These are phyloP conservation scores for Paracoccidioides lutzii DNA, from an alignment of 2,329 filamentous ascomycete genomes.

Conservation along the genomic window DNA sequence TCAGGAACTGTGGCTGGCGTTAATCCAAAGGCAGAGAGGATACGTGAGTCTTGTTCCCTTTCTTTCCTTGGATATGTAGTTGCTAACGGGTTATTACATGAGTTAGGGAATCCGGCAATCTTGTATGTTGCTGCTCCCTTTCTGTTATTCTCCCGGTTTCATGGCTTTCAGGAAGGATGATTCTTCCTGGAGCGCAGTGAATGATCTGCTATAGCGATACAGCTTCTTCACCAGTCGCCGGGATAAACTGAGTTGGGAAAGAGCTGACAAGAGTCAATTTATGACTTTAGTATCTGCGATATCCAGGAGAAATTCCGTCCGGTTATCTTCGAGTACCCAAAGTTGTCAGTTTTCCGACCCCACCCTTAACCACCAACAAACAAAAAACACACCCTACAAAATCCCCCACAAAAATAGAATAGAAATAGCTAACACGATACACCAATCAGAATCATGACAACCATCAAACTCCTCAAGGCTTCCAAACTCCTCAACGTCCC, in stretches of 20 bases:
- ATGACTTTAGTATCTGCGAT: slow-evolving; percentile 64
- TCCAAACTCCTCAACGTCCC: slow-evolving; percentile 47
- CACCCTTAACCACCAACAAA: background rate
- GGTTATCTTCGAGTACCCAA: slow-evolving; percentile 73
- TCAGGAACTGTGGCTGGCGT: background rate
- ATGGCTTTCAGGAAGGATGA: background rate
- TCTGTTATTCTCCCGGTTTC: background rate
- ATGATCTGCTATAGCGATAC: background rate
- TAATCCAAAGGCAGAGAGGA: slow-evolving; percentile 14
- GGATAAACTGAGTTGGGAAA: background rate
- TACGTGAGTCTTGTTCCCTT: slow-evolving; percentile 14
- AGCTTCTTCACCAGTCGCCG: background rate
- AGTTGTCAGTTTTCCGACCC: slow-evolving; percentile 44
- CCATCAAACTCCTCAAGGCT: slow-evolving; percentile 56
- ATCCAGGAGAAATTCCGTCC: slow-evolving; percentile 84
- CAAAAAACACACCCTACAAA: background rate
- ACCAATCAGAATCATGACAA: slow-evolving; percentile 45
- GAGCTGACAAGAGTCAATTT: background rate
- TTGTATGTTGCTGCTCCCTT: slow-evolving; percentile 25
- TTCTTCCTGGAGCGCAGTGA: background rate
- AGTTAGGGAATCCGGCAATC: slow-evolving; percentile 33
- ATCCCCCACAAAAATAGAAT: background rate
- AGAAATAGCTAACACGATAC: slow-evolving; percentile 1
- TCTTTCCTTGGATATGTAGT: background rate
- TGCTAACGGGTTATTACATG: slow-evolving; percentile 7